Evolutionary conservation across 2,329 filamentous ascomycete species (phyloP).

Genomic region (Sordariomycetes sp.): DNA sequence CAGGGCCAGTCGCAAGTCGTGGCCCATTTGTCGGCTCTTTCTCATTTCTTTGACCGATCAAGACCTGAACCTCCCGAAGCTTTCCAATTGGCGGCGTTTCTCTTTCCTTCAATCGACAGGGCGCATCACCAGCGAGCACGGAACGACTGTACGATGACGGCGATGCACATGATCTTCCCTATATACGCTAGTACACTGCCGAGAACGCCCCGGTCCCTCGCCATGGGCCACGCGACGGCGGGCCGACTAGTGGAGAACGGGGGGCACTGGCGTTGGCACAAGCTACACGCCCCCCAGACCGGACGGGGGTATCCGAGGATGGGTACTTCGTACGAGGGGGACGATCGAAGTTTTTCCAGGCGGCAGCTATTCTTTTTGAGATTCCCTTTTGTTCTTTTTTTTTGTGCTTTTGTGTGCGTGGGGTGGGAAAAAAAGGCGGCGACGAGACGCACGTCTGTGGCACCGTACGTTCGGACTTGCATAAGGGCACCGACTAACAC

Average conservation of each 20-base stretch:
- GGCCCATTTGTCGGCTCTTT: background rate
- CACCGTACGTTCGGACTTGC: background rate
- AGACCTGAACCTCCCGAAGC: too few relatives aligned
- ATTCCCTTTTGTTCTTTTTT: background rate
- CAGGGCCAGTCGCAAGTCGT: background rate
- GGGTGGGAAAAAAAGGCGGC: background rate
- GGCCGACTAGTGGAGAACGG: background rate
- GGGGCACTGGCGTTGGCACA: background rate
- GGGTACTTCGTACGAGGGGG: background rate
- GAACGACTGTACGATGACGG: background rate
- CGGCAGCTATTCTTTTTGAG: background rate
- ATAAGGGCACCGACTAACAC: background rate
- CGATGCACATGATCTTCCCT: background rate
- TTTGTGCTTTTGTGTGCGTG: background rate
- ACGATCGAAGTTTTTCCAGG: background rate
- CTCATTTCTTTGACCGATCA: background rate
- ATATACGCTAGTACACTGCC: too few relatives aligned
- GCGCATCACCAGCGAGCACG: background rate
- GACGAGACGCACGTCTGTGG: background rate
- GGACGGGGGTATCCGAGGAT: background rate
- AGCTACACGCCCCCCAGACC: background rate
- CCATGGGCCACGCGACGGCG: background rate
- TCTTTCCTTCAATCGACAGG: background rate
- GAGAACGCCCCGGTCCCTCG: too few relatives aligned
- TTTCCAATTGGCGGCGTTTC: background rate